Conservation (phyloP, 2,329 filamentous ascomycete species). For the Alternaria dauci region DNA sequence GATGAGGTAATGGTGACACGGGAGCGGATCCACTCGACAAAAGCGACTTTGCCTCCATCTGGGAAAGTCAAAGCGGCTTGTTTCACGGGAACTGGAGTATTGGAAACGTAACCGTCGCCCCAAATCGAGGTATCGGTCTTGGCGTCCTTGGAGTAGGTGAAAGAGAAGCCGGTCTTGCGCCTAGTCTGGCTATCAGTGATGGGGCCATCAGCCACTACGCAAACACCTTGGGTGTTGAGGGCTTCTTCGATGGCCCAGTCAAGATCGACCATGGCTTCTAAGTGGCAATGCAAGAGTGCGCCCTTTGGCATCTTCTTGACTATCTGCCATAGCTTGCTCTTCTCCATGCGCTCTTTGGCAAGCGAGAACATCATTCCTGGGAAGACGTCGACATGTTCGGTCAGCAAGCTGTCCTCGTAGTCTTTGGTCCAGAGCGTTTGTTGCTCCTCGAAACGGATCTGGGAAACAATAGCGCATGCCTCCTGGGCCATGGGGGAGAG, state of each 20-base stretch:
- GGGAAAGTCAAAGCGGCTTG: constrained; percentile 78
- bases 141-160: constrained; percentile 59
- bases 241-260: constrained; percentile 79
- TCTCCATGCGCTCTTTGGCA: constrained; percentile 85
- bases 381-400: constrained; percentile 71
- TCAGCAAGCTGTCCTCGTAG: constrained; percentile 74
- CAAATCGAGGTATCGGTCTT: constrained; percentile 66
- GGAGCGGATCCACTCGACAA: constrained; percentile 78
- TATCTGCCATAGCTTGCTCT: constrained; percentile 84
- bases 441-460: constrained; percentile 81
- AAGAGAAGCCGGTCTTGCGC: constrained; percentile 65
- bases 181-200: constrained; percentile 64
- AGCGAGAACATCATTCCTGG: constrained; percentile 94
- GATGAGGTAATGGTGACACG: constrained; percentile 75
- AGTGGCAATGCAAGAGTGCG: constrained; percentile 82
- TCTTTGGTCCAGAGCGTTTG: constrained; percentile 77
- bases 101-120: constrained; percentile 68
- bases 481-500: constrained; percentile 80
- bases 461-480: constrained; percentile 80
- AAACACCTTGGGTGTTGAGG: constrained; percentile 76
- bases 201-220: constrained; percentile 68
- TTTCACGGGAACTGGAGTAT: constrained; percentile 66
- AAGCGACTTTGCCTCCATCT: constrained; percentile 72
- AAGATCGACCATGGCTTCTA: constrained; percentile 90
- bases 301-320: constrained; percentile 90